Evolutionary conservation across 495 filamentous ascomycete genomes (phyloP).

Genomic region (Penicillium simplicissimum): DNA sequence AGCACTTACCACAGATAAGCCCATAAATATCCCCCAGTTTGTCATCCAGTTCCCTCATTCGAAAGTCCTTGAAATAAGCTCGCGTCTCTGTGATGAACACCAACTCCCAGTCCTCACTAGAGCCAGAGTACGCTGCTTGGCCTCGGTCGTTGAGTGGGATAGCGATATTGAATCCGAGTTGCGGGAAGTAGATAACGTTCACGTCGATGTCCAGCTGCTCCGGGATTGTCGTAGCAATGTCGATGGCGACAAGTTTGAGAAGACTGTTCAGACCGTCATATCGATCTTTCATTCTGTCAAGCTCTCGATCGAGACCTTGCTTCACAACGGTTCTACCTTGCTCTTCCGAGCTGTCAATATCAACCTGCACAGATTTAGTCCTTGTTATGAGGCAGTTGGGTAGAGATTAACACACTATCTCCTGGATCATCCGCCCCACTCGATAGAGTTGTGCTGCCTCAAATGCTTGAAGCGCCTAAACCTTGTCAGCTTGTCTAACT

Average conservation of each 20-base stretch:
- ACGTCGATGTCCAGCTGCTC: constrained; percentile 59
- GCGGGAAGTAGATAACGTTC: constrained; percentile 84
- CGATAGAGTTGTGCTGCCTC: constrained; percentile 55
- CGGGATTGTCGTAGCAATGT: constrained; percentile 64
- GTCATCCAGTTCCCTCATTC: constrained; percentile 82
- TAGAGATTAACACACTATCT: constrained; percentile 46
- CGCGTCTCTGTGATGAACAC: constrained; percentile 72
- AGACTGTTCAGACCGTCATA: constrained; percentile 77
- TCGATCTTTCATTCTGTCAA: constrained; percentile 74
- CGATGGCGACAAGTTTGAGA: constrained; percentile 63
- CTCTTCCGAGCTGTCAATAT: constrained; percentile 77
- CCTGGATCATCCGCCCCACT: constrained; percentile 69
- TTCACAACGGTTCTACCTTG: constrained; percentile 73
- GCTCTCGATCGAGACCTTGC: constrained; percentile 67
- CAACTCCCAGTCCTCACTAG: constrained; percentile 66
- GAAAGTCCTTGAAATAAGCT: constrained; percentile 84
- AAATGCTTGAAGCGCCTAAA: constrained; percentile 43
- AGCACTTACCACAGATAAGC: constrained; percentile 69
- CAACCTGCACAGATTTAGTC: constrained; percentile 54
- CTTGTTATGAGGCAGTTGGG: neutral
- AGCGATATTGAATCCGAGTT: constrained; percentile 85
- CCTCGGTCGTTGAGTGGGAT: constrained; percentile 65
- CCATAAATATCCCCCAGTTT: constrained; percentile 84
- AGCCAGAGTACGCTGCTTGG: constrained; percentile 65
- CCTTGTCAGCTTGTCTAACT: constrained; percentile 10